Conservation (phyloP, 1,284 basidiomycete species). For the Naganishia sp. region DNA sequence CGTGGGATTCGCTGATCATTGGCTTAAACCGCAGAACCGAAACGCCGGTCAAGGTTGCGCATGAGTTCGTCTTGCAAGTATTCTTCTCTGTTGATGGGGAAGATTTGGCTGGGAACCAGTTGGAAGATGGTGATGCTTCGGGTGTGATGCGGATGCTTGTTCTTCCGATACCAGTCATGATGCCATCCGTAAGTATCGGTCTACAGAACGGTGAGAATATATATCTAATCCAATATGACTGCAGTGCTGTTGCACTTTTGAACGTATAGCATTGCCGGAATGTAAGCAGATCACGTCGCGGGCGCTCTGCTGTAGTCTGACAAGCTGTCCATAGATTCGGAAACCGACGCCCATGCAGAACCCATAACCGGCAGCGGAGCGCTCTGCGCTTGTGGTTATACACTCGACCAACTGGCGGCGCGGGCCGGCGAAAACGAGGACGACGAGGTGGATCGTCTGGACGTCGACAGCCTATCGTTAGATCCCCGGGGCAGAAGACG, state of each 20-base stretch:
- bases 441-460: slow-evolving; percentile 31
- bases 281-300: slow-evolving; percentile 14
- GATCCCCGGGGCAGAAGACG: slow-evolving; percentile 27
- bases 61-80: slow-evolving; percentile 48
- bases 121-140: slow-evolving; percentile 31
- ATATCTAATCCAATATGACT: neutral
- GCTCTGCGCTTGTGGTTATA: slow-evolving; percentile 33
- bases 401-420: slow-evolving; percentile 31
- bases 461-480: slow-evolving; percentile 30
- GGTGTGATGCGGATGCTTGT: slow-evolving; percentile 48
- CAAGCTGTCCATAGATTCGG: slow-evolving; percentile 26
- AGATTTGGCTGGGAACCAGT: slow-evolving; percentile 34
- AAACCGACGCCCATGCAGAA: slow-evolving; percentile 19
- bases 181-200: slow-evolving; percentile 45
- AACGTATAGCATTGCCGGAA: slow-evolving; percentile 34
- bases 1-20: neutral
- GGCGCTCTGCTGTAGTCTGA: neutral
- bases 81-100: slow-evolving; percentile 50
- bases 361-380: neutral
- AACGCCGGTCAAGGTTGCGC: slow-evolving; percentile 50
- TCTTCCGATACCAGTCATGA: slow-evolving; percentile 42
- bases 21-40: slow-evolving; percentile 39
- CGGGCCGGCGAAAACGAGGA: slow-evolving; percentile 30
- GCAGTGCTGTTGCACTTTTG: slow-evolving; percentile 32
- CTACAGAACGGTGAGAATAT: too few relatives aligned